These are phyloP conservation scores for Saccharomycopsis sp. DNA, from an alignment of 805 yeast species.

Conservation along the genomic window DNA sequence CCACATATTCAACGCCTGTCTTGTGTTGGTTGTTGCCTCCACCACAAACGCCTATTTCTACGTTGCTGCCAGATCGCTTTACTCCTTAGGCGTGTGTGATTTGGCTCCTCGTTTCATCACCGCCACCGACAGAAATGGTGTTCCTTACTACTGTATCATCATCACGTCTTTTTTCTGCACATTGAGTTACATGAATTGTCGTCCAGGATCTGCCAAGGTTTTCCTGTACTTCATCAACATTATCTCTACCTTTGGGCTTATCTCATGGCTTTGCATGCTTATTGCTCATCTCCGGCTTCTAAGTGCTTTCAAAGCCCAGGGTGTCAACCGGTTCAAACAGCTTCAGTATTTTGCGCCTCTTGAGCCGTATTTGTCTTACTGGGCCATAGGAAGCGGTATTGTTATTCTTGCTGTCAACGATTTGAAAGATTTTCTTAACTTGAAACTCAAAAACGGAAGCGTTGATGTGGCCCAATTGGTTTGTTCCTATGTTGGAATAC, in stretches of 20 bases:
- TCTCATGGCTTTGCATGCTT: slow-evolving; percentile 69
- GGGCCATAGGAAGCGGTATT: slow-evolving; percentile 47
- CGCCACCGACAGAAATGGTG: slow-evolving; percentile 59
- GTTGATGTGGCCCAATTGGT: neutral
- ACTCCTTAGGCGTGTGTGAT: slow-evolving; percentile 65
- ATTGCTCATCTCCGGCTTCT: slow-evolving; percentile 61
- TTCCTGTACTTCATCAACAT: slow-evolving; percentile 69
- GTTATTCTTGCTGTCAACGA: slow-evolving; percentile 59
- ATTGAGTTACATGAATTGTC: slow-evolving; percentile 65
- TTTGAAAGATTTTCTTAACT: slow-evolving; percentile 62
- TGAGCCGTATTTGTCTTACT: slow-evolving; percentile 61
- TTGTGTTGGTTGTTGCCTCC: slow-evolving; percentile 68
- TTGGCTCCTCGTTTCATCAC: slow-evolving; percentile 66
- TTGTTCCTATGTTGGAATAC: neutral
- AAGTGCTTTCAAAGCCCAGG: slow-evolving; percentile 62
- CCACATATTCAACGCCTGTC: slow-evolving; percentile 70
- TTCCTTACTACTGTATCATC: slow-evolving; percentile 53
- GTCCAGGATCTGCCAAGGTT: slow-evolving; percentile 47
- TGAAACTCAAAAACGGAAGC: neutral
- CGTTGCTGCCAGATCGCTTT: slow-evolving; percentile 68
- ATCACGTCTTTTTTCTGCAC: slow-evolving; percentile 43
- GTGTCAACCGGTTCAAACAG: slow-evolving; percentile 42
- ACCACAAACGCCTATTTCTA: slow-evolving; percentile 78
- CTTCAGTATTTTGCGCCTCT: slow-evolving; percentile 60
- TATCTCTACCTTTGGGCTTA: slow-evolving; percentile 66